Base-by-base conservation (phyloP, 2,329 filamentous ascomycete species). In the Colletotrichum sp. region DNA sequence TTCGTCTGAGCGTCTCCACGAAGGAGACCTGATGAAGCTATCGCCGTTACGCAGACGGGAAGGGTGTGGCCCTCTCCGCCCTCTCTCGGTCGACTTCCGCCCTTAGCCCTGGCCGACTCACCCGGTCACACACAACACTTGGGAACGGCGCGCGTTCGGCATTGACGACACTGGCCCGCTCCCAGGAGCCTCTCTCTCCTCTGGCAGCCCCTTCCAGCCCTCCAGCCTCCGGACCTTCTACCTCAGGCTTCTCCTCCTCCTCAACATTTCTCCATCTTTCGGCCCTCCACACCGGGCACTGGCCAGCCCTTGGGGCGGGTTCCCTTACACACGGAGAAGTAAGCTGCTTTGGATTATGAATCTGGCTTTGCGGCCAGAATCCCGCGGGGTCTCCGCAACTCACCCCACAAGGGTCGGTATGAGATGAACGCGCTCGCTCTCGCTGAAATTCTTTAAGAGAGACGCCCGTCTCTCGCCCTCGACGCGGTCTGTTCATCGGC, bases 321-420 rank as follows among this genome's bases (percentile, higher is more conserved):
- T 52, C 55, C 34, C 72, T 72, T 52, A 57, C 62, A 36, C 62
- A 73, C 73, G 70, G 74, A 72, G 70, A 60, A 62, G 59, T 73
- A 69, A 65, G 70, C 64, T 59, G 59, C 34, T 76, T 69, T 59
- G 34, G 28, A 69, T 69, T 62, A 74, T 74, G 74, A 76, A 74
- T 69, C 70, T 65, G 71, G 26, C 69, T 73, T 68, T 64, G 52
- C 70, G 74, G 74, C 34, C 64, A 76, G 70, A 76, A 76, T 74
- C 70, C 74, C 64, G 74, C 74, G 74, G 74, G 74, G 74, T 76
- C 73, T 76, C 73, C 74, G 74, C 74, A 73, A 57, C 64, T 73
- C 34, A 69, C 70, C 74, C 74, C 74, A 76, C 74, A 74, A 76
- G 74, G 70, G 65, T 69, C 59, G 65, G 39, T 24, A 62, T 49